Conservation (phyloP, 2,329 filamentous ascomycete species). For the Monilinia aucupariae region DNA sequence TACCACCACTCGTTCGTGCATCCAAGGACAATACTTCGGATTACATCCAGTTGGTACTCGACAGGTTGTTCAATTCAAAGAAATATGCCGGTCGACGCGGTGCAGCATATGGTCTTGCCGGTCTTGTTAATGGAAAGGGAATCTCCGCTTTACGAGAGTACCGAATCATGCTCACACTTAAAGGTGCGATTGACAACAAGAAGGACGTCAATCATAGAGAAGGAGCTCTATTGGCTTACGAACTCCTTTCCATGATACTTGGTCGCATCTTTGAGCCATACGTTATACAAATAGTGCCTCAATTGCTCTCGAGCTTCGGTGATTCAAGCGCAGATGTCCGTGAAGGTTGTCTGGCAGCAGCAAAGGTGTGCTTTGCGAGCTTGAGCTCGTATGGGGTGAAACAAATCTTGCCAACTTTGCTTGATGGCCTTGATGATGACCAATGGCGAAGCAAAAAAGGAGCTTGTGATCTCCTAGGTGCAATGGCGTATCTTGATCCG, state of each 20-base stretch:
- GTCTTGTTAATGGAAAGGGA: constrained; percentile 82
- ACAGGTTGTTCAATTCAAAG: constrained; percentile 78
- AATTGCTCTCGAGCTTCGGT: constrained; percentile 82
- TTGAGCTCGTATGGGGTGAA: constrained; percentile 96
- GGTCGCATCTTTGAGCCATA: constrained; percentile 93
- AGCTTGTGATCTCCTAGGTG: constrained; percentile 90
- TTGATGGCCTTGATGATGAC: constrained; percentile 86
- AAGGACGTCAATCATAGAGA: constrained; percentile 86
- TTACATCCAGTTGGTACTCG: constrained; percentile 76
- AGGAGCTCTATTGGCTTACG: constrained; percentile 82
- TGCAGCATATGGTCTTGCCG: constrained; percentile 89
- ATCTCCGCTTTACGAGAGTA: constrained; percentile 77
- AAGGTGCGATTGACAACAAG: constrained; percentile 85
- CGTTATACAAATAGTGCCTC: constrained; percentile 89
- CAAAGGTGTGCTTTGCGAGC: constrained; percentile 89
- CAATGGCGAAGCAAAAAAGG: constrained; percentile 99
- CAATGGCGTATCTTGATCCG: constrained; percentile 97
- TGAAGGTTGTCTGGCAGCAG: constrained; percentile 85
- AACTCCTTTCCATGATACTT: constrained; percentile 80
- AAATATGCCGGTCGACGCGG: constrained; percentile 90
- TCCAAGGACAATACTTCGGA: constrained; percentile 70
- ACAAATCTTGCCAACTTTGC: constrained; percentile 82
- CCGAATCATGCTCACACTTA: constrained; percentile 76
- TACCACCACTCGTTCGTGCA: constrained; percentile 82
- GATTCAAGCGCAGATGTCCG: constrained; percentile 84